Evolutionary conservation across 2,329 filamentous ascomycete genomes (phyloP), one percentile per base, ranked within the genome.

Genomic region (Lojkania enalia): DNA sequence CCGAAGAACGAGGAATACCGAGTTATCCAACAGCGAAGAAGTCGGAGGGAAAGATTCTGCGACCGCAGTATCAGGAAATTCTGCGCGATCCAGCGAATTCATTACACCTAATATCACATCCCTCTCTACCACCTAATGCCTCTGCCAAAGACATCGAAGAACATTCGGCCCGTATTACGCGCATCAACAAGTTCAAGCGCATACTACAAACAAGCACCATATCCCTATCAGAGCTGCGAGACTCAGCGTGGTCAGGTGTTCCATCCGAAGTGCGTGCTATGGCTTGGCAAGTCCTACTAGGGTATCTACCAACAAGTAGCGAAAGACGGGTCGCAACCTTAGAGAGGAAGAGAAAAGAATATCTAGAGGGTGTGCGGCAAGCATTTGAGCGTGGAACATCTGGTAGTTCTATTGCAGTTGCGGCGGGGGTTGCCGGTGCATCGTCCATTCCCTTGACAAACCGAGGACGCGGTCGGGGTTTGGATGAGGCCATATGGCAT

Each of bases 401-500:
- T 20, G 67, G 67, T 21, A 69, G 64, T 39, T 58, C 64, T 4
- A 66, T 51, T 35, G 61, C 58, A 39, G 64, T 58, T 37, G 44
- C 80, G 77, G 46, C 86, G 83, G 69, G 85, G 75, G 63, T 71
- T 13, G 67, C 71, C n/a, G 76, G 73, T 12, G 61, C 61, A n/a
- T 63, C 66, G 0, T 69, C 74, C 1, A 63, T 66, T 21, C 60
- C 70, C 30, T 71, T 75, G 5, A 60, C 67, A 5, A 72, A 71
- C 60, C 84, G 88, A 51, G 79, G 83, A 32, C 77, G 79, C 51
- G 83, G 84, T 2, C 82, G 88, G 42, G 92, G 91, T 2, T 74
- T 99, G 14, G 95, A 99, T 59, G 94, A 99, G 74, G 87, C 90
- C n/a, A 85, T 99, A 47, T 99, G 94, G 94, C 94, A 99, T 74